phyloP scores from a whole-genome alignment of 31 red algal species.

The Asparagopsis taxiformis region DNA sequence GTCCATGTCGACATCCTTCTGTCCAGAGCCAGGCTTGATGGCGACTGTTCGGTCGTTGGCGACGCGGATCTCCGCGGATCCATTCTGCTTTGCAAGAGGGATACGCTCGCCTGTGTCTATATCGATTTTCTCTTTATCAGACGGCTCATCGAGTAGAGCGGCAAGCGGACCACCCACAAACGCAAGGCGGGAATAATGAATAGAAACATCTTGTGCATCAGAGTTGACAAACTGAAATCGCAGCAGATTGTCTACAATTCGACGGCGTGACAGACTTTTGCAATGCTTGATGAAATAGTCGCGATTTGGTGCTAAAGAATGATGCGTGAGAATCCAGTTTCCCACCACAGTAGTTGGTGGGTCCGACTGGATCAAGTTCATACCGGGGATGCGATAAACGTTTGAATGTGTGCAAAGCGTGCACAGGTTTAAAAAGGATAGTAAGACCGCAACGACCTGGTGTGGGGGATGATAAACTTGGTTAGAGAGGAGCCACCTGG shows the following conservation, averaged over 20 bases:
- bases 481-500: neutral
- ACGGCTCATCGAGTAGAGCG: slow-evolving; percentile 21
- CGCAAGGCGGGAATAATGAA: slow-evolving; percentile 57
- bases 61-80: neutral
- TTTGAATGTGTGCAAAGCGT: no score
- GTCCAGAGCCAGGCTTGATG: neutral
- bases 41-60: neutral
- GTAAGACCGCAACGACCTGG: no score
- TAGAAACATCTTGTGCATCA: slow-evolving; percentile 15
- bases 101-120: neutral
- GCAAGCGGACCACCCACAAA: slow-evolving; percentile 49
- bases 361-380: neutral
- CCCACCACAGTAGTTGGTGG: slow-evolving; percentile 56
- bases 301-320: slow-evolving; percentile 55
- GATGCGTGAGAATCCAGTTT: slow-evolving; percentile 54
- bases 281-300: slow-evolving; percentile 51
- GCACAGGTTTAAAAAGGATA: no score
- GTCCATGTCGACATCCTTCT: neutral
- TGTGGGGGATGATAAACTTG: no score
- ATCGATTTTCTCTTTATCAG: neutral
- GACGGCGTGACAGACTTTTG: slow-evolving; percentile 34
- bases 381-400: neutral
- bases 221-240: slow-evolving; percentile 28
- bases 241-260: slow-evolving; percentile 59
- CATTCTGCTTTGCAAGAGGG: neutral